phyloP scores from a whole-genome alignment of 2,329 filamentous ascomycete species.

The Fusarium marasasianum region DNA sequence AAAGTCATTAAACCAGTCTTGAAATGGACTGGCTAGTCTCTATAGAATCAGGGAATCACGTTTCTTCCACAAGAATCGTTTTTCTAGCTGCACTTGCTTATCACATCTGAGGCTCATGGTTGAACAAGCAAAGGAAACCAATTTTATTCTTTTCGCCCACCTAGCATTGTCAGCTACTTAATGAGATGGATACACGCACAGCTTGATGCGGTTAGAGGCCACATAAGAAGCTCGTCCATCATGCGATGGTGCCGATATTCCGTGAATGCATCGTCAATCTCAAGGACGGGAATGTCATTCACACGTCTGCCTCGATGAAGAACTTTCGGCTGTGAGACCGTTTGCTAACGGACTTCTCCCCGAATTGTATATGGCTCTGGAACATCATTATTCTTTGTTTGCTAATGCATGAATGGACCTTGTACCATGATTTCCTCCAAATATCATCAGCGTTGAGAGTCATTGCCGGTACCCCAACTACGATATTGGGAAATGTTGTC shows the following conservation, averaged over 20 bases:
- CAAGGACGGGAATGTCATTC: background rate
- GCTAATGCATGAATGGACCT: too few relatives aligned
- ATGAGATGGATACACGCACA: background rate
- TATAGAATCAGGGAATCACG: accelerated
- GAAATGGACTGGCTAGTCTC: background rate
- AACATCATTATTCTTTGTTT: background rate
- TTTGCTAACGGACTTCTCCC: background rate
- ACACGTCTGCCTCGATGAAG: background rate
- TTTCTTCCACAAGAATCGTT: background rate
- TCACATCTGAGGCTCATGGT: too few relatives aligned
- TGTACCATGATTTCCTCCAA: background rate
- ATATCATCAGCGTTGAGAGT: background rate
- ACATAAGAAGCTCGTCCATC: too few relatives aligned
- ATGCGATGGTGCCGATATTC: background rate
- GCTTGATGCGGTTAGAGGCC: too few relatives aligned
- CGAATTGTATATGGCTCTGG: background rate
- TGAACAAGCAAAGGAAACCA: too few relatives aligned
- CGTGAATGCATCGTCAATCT: too few relatives aligned
- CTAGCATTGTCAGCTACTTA: background rate
- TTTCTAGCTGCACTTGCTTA: accelerated
- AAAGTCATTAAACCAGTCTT: background rate
- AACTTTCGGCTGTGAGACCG: background rate
- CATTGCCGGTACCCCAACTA: background rate
- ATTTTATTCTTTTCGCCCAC: background rate
- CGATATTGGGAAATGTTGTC: background rate